A percentile compares a stretch with the other conserved stretches of the same genome.
Conservation (phyloP, 495 filamentous ascomycete species). For the Trichocladium uniseriatum region DNA sequence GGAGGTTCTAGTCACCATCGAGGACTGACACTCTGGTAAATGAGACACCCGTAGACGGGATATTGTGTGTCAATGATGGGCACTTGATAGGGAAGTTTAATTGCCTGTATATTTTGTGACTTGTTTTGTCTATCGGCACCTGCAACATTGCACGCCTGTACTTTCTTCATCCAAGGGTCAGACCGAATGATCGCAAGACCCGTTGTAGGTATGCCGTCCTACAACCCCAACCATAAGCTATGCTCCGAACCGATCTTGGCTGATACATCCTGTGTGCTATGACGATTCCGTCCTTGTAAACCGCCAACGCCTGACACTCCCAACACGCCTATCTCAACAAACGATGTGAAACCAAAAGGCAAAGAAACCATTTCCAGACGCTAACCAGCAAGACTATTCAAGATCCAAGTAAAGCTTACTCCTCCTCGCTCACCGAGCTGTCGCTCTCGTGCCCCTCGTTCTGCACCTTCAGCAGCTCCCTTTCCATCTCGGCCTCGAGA, state of each 20-base stretch:
- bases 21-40: too few relatives aligned
- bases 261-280: not conserved
- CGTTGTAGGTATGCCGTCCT: too few relatives aligned
- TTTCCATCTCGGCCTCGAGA: conserved; percentile 33
- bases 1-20: too few relatives aligned
- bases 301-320: not conserved
- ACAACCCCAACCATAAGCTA: too few relatives aligned
- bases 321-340: not conserved
- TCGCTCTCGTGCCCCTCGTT: conserved; percentile 20
- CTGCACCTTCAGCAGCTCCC: conserved; percentile 23
- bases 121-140: too few relatives aligned
- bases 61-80: too few relatives aligned
- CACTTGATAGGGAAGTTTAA: too few relatives aligned
- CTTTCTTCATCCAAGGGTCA: too few relatives aligned
- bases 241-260: not conserved
- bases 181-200: too few relatives aligned
- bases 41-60: too few relatives aligned
- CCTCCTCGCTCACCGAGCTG: conserved; percentile 27
- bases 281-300: not conserved
- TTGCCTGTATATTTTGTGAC: too few relatives aligned
- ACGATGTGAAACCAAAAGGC: not conserved
- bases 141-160: too few relatives aligned
- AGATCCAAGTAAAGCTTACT: conserved; percentile 2
- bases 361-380: not conserved
- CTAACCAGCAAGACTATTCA: not conserved